These are phyloP conservation scores for Babesia microti DNA, from an alignment of 169 alveolate species.

Conservation along the genomic window DNA sequence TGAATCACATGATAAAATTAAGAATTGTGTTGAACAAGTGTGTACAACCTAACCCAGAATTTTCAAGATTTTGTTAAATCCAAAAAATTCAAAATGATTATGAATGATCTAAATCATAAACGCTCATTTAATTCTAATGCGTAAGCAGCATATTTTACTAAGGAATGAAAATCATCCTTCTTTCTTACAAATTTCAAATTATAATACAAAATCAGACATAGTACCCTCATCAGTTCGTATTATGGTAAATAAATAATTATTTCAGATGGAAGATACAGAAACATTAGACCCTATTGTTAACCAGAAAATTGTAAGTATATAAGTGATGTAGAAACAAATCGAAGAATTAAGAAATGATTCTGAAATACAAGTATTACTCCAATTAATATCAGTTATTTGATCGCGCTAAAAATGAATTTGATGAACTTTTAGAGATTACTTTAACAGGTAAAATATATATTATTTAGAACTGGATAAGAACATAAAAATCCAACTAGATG, in stretches of 20 bases:
- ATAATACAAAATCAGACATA: slow-evolving; percentile 11
- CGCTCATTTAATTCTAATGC: no score
- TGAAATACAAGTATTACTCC: slow-evolving; percentile 36
- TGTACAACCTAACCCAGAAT: neutral
- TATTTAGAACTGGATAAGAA: slow-evolving; percentile 27
- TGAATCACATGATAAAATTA: slow-evolving; percentile 26
- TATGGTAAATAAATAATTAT: slow-evolving; percentile 11
- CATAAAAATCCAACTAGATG: slow-evolving; percentile 25
- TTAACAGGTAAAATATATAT: slow-evolving; percentile 24
- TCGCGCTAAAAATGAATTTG: slow-evolving; percentile 34
- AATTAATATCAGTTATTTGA: no score
- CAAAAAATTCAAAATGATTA: slow-evolving; percentile 13
- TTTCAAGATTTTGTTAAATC: slow-evolving; percentile 1
- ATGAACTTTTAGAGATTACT: slow-evolving; percentile 33
- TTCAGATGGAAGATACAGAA: slow-evolving; percentile 32
- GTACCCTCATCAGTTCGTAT: slow-evolving; percentile 47
- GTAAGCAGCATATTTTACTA: neutral
- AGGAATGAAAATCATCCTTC: slow-evolving; percentile 6
- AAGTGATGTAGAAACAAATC: slow-evolving; percentile 19
- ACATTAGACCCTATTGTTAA: slow-evolving; percentile 34
- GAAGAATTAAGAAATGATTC: slow-evolving; percentile 39
- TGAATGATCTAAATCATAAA: no score
- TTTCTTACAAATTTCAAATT: slow-evolving; percentile 18
- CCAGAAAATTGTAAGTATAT: slow-evolving; percentile 20
- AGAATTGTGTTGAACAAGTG: slow-evolving; percentile 20